Evolutionary conservation across 1,284 basidiomycete species (phyloP).

Genomic region (Volvariella volvacea): DNA sequence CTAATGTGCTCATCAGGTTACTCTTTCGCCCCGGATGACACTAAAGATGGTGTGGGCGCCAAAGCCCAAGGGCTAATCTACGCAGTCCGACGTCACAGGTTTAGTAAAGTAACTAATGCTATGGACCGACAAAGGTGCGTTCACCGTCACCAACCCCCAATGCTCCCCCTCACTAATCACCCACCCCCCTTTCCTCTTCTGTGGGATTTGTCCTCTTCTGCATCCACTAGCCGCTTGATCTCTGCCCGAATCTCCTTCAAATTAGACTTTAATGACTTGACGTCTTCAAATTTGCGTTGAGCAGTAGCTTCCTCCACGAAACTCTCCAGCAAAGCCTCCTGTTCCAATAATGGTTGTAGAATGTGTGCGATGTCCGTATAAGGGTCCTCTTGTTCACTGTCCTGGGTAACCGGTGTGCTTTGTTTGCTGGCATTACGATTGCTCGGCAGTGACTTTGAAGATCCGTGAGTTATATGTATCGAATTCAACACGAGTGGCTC

Average conservation of each 20-base stretch:
- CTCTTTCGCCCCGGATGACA: no score
- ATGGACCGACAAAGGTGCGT: no score
- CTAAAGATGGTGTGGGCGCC: no score
- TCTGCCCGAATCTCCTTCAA: constrained; percentile 74
- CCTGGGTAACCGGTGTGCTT: constrained; percentile 11
- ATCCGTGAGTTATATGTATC: not conserved
- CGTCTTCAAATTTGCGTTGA: constrained; percentile 87
- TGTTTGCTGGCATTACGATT: constrained; percentile 35
- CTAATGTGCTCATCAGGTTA: no score
- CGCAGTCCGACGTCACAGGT: no score
- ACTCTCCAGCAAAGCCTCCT: constrained; percentile 81
- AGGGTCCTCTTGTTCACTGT: constrained; percentile 36
- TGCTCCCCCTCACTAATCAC: no score
- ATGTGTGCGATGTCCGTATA: constrained; percentile 64
- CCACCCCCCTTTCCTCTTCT: not conserved
- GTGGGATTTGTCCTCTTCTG: constrained; percentile 17
- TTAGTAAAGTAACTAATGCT: no score
- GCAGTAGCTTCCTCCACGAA: constrained; percentile 80
- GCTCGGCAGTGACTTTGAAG: constrained; percentile 53
- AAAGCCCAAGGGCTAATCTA: no score
- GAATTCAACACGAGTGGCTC: constrained; percentile 7
- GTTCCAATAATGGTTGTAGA: constrained; percentile 83
- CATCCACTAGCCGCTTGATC: constrained; percentile 62
- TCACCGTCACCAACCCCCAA: no score
- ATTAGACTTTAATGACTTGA: constrained; percentile 68